Evolutionary conservation across 23 red algal genomes (phyloP).

Genomic region (Gracilaria gracilis): DNA sequence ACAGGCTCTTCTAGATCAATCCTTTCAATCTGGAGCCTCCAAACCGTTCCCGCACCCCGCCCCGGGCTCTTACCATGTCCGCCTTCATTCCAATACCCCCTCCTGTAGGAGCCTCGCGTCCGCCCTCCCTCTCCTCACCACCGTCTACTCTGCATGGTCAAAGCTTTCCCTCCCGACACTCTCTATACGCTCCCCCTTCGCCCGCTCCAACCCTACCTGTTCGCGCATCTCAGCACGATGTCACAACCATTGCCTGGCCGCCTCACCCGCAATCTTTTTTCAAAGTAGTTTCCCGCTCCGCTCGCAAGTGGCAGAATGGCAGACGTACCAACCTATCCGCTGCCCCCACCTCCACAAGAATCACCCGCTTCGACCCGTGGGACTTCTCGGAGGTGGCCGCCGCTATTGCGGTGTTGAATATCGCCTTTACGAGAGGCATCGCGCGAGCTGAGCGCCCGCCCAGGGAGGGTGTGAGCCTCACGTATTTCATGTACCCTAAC

Average conservation of each 20-base stretch:
- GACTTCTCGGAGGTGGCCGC: too few species aligned
- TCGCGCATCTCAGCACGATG: conserved; percentile 63
- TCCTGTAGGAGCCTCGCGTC: not conserved
- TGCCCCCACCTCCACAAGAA: not conserved
- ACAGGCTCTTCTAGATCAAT: not conserved
- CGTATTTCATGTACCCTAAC: conserved; percentile 81
- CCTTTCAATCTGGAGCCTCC: conserved; percentile 26
- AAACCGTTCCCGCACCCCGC: conserved; percentile 20
- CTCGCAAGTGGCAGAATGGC: conserved; percentile 50
- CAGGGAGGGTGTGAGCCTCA: conserved; percentile 82
- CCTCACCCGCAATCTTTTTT: conserved; percentile 36
- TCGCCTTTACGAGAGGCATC: conserved; percentile 39
- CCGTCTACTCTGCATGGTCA: conserved; percentile 34
- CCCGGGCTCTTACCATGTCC: conserved; percentile 29
- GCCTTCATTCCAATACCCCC: conserved; percentile 30
- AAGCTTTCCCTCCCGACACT: conserved; percentile 41
- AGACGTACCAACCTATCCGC: not conserved
- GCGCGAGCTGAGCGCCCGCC: conserved; percentile 77
- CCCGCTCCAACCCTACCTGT: too few species aligned
- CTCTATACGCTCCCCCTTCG: conserved; percentile 18
- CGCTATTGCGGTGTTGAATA: conserved; percentile 34
- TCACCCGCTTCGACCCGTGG: conserved; percentile 53
- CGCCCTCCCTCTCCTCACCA: conserved; percentile 26
- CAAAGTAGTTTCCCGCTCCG: conserved; percentile 54
- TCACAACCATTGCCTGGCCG: conserved; percentile 31